Base-by-base conservation (phyloP, 805 yeast species). In the Diddensiella transvaalensis region DNA sequence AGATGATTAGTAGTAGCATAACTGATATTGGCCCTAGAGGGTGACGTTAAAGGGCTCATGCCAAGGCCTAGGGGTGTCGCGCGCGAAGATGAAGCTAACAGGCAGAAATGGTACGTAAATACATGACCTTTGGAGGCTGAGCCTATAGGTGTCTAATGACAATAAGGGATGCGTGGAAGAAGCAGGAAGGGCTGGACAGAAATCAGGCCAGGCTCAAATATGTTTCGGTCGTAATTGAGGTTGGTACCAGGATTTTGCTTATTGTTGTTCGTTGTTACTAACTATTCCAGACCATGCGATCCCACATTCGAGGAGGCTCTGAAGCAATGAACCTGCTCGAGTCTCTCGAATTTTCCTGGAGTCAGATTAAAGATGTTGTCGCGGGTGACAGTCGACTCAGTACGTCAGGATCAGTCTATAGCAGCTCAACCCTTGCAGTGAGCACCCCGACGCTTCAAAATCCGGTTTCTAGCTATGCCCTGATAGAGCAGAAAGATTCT, bases 131-230 rank as follows among this genome's bases (percentile, higher is more conserved):
- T 18, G 8, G 35, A 3, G 18, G 3, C 21, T 50, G 52, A 6
- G 17, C 36, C 26, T 19, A 22, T 5, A 8, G 33, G 10, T 21
- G 10, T 33, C n/a, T n/a, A n/a, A 8, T 26, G 13, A 26, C 13
- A 26, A 26, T 26, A 26, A 51, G 55, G 71, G 90, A 85, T 57
- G 88, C 95, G 0, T 87, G 96, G 96, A 80, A 83, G 54, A 64
- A 75, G 21, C 86, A 85, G 58, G 79, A 81, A 53, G 95, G 95
- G 0, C 60, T 85, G 22, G 60, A 79, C 17, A 76, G 74, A 50
- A 78, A 83, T 0, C 87, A 85, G 57, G 95, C 95, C 2, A 87
- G 88, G 62, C 70, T 84, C 39, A 67, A 74, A 42, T 87, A 87
- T 62, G 82, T 87, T 22, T 73, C 80, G 33, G 79, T 73, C 52